phyloP scores from a whole-genome alignment of 306 rosid genomes.

The Prunus davidiana region DNA sequence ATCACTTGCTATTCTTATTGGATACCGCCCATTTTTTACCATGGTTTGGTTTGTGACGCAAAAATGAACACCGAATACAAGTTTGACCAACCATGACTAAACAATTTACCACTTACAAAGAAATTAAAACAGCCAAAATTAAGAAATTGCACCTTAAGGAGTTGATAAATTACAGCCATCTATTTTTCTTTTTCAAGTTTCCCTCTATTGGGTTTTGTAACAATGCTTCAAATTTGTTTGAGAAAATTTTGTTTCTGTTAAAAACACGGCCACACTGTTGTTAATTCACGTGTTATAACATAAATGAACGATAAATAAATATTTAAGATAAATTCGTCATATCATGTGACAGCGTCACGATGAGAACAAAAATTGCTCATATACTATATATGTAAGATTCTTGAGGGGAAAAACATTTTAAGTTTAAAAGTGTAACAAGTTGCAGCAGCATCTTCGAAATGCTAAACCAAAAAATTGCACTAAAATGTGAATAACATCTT shows the following conservation, averaged over 20 bases:
- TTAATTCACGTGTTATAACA: too few relatives aligned
- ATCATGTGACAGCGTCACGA: too few relatives aligned
- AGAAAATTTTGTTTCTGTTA: too few relatives aligned
- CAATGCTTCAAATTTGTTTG: neutral
- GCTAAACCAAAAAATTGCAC: neutral
- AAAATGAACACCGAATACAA: neutral
- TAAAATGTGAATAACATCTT: neutral
- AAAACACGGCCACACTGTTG: accelerated
- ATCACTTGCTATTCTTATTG: neutral
- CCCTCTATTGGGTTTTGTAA: neutral
- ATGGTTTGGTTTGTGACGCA: neutral
- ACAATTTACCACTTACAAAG: too few relatives aligned
- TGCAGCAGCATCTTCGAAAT: neutral
- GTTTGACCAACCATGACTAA: neutral
- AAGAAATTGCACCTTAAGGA: too few relatives aligned
- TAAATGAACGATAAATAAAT: accelerated
- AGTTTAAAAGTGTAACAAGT: neutral
- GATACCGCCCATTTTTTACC: neutral
- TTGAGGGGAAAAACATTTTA: neutral
- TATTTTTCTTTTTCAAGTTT: neutral
- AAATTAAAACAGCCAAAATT: too few relatives aligned
- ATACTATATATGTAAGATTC: neutral
- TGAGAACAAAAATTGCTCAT: too few relatives aligned
- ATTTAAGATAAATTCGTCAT: too few relatives aligned
- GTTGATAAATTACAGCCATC: neutral